phyloP scores from a whole-genome alignment of 179 eudicot species.

The Corrigiola litoralis region DNA sequence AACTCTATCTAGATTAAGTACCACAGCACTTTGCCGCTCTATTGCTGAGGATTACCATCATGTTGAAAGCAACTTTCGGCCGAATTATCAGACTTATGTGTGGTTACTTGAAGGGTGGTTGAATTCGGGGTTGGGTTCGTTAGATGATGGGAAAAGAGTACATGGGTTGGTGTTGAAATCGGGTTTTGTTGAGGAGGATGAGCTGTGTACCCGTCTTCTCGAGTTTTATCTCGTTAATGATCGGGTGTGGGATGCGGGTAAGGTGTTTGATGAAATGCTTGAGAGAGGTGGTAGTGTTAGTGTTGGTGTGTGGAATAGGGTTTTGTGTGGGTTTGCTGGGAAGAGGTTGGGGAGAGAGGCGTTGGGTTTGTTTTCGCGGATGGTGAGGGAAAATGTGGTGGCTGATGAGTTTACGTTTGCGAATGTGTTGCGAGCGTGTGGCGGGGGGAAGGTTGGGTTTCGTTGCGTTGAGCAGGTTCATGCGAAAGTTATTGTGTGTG shows the following conservation, averaged over 20 bases:
- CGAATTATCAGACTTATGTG: constrained; percentile 49
- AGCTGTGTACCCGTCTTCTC: constrained; percentile 35
- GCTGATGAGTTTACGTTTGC: constrained; percentile 58
- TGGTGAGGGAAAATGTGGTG: constrained; percentile 37
- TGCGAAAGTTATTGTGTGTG: constrained; percentile 51
- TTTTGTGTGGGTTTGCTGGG: constrained; percentile 30
- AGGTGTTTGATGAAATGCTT: constrained; percentile 49
- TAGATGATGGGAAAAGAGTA: constrained; percentile 44
- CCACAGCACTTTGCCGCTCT: constrained; percentile 6
- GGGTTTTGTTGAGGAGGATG: constrained; percentile 43
- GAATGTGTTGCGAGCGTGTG: constrained; percentile 51
- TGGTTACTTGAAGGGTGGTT: constrained; percentile 52
- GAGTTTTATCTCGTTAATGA: constrained; percentile 39
- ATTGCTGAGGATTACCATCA: constrained; percentile 14
- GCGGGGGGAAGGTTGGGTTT: constrained; percentile 28
- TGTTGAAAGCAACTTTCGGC: constrained; percentile 27
- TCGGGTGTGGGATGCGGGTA: constrained; percentile 39
- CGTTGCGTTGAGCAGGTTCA: constrained; percentile 59
- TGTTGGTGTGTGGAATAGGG: constrained; percentile 41
- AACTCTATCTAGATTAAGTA: constrained; percentile 9
- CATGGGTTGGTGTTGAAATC: constrained; percentile 57
- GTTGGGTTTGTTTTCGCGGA: constrained; percentile 40
- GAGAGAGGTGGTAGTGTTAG: constrained; percentile 23
- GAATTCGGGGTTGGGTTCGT: constrained; percentile 33
- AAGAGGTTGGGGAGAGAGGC: constrained; percentile 32